Conservation (phyloP, 257 asterid species). For the Rhazya stricta region DNA sequence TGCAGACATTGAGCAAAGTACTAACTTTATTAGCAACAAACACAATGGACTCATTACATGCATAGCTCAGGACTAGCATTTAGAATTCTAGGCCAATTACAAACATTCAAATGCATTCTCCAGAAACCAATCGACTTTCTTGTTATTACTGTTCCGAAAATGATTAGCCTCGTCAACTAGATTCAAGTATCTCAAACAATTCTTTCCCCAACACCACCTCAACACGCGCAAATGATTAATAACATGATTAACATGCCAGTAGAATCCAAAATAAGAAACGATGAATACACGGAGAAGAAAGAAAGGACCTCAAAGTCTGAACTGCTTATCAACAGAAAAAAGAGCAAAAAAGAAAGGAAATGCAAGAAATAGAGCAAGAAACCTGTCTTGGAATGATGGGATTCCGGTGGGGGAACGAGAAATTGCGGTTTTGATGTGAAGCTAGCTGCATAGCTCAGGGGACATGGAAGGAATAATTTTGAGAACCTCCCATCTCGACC, state of each 20-base stretch:
- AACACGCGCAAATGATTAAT: not conserved
- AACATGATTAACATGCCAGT: not conserved
- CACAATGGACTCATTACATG: not conserved
- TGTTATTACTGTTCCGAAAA: not conserved
- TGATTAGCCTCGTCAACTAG: not conserved
- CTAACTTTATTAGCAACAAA: not conserved
- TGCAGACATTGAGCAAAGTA: not conserved
- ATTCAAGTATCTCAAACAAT: not conserved
- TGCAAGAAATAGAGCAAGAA: not conserved
- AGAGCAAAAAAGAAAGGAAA: not conserved
- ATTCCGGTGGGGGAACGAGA: not conserved
- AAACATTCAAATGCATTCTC: not conserved
- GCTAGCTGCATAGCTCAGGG: not conserved
- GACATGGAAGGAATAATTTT: not conserved
- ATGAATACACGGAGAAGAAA: not conserved
- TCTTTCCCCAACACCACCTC: not conserved
- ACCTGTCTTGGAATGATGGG: constrained; percentile 1
- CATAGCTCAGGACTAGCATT: not conserved
- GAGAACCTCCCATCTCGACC: not conserved
- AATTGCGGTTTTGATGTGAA: not conserved
- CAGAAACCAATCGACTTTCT: not conserved
- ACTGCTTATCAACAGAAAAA: not conserved
- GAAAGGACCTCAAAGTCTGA: not conserved
- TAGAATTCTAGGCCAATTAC: not conserved
- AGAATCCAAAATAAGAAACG: not conserved